Base-by-base conservation (phyloP, 1,284 basidiomycete species). In the Cystobasidiaceae sp. region DNA sequence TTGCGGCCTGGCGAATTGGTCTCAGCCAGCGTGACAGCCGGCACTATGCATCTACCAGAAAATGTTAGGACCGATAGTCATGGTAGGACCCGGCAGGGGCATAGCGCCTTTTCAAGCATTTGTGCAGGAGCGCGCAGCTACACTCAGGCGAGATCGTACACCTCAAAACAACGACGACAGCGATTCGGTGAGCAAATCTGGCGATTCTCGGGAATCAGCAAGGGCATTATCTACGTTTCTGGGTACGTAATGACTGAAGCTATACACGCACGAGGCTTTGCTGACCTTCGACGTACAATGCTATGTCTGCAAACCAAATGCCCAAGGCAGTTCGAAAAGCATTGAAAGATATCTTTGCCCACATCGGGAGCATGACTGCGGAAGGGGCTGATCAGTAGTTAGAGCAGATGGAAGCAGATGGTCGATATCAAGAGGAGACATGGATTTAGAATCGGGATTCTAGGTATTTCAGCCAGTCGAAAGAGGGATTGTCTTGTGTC, bases 281-380 rank as follows among this genome's bases (percentile, higher is more conserved):
- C n/a, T n/a, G n/a, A n/a, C n/a, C n/a, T n/a, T n/a, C n/a, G n/a
- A n/a, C n/a, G 15, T n/a, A 44, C n/a, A 19, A n/a, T 49, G 23
- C 2, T n/a, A 93, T 90, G 19, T 93, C 93, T 0, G 90, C 92
- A 1, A 94, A 94, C 73, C 89, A 93, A 75, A 97, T 97, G 93
- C 93, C 93, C 1, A 82, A 85, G 17, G 86, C 85, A 0, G 92
- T 97, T 8, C 86, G 87, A 68, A 83, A 82, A 11, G 87, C 88
- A 0, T 76, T 97, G 5, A 80, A 80, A 17, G 80, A 80, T 62
- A 83, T 85, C 15, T 83, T 84, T 41, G 78, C 81, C 64, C 76
- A 69, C 13, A 78, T 82, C 69, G 88, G 89, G 0, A 78, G 77
- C 0, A 77, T 84, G 76, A 78, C 81, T 0, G 78, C 80, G 28